Evolutionary conservation across 805 yeast genomes (phyloP), one percentile per base, ranked within the genome.

Genomic region (Candida mattraensis): DNA sequence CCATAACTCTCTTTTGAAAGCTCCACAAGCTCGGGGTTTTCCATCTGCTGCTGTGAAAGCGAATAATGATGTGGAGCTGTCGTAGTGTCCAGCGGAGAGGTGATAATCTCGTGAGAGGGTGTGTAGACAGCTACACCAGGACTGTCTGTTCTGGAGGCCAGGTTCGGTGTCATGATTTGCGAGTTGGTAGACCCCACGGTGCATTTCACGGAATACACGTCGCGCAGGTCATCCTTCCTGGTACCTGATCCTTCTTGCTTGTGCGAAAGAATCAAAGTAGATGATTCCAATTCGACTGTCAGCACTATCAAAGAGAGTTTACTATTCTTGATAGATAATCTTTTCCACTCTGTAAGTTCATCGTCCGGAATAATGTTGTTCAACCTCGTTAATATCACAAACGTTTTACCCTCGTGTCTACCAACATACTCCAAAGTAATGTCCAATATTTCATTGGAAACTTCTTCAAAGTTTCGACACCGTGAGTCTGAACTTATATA

Each of bases 331-430:
- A 80, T 69, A 9, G 88, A 80, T 18, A 84, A 60, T 39, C 87
- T 61, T 56, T 85, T 80, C 89, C 93, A 82, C 52, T 83, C 86
- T 34, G 83, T 70, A 31, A 85, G 61, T 53, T 85, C 94, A 56
- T 85, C 93, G 58, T 85, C 94, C 0, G 89, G 87, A 24, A 85
- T 74, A 36, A 83, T 75, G 42, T 85, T 83, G 49, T 80, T 80
- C 33, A 83, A 58, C 46, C 94, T 68, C 0, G 93, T 81, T 30
- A 85, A 60, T 2, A 84, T 79, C 46, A 84, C 64, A 47, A 77
- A 82, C 23, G 73, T 71, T 56, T 77, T 78, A 1, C 80, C 80
- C 10, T 68, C 72, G 38, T 66, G 64, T 5, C 44, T 58, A 7
- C 55, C 41, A 0, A 71, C 63, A 17, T 81, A 59, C 1, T 63